These are phyloP conservation scores for Suillus ampliporus DNA, from an alignment of 768 basidiomycete genomes.

Conservation along the genomic window DNA sequence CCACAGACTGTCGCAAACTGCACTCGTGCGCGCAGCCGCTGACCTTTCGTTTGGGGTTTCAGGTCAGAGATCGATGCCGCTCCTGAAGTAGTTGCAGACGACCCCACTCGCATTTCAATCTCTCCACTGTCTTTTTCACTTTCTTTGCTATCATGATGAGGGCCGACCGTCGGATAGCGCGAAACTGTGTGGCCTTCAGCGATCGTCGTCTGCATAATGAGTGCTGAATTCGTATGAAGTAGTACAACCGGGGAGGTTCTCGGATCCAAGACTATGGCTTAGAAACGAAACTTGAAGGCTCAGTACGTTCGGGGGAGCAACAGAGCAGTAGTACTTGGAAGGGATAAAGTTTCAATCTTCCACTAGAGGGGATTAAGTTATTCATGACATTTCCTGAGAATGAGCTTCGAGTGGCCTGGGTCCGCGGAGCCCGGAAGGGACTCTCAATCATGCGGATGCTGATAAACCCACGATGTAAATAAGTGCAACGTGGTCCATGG, in stretches of 20 bases:
- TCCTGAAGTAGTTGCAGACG: not conserved
- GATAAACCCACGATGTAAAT: not conserved
- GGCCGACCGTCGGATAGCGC: not conserved
- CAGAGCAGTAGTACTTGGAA: not conserved
- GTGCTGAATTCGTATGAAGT: not conserved
- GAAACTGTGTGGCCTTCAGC: not conserved
- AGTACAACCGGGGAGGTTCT: not conserved
- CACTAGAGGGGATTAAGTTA: not conserved
- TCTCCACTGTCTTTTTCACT: not conserved
- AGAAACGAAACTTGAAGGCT: not conserved
- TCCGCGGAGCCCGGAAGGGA: not conserved
- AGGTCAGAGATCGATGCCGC: conserved; percentile 2
- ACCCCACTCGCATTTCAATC: not conserved
- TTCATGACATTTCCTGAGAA: not conserved
- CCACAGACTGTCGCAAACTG: conserved; percentile 64
- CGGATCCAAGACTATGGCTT: not conserved
- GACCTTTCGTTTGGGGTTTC: conserved; percentile 13
- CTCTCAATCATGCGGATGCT: not conserved
- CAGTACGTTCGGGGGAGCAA: not conserved
- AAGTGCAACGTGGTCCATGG: not conserved
- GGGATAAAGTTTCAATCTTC: not conserved
- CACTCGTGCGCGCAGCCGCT: conserved; percentile 33
- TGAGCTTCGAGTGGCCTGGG: not conserved
- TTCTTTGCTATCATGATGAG: not conserved
- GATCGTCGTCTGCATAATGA: not conserved